Base-by-base conservation (phyloP, 2,329 filamentous ascomycete species). In the Cyclaneusma minus region DNA sequence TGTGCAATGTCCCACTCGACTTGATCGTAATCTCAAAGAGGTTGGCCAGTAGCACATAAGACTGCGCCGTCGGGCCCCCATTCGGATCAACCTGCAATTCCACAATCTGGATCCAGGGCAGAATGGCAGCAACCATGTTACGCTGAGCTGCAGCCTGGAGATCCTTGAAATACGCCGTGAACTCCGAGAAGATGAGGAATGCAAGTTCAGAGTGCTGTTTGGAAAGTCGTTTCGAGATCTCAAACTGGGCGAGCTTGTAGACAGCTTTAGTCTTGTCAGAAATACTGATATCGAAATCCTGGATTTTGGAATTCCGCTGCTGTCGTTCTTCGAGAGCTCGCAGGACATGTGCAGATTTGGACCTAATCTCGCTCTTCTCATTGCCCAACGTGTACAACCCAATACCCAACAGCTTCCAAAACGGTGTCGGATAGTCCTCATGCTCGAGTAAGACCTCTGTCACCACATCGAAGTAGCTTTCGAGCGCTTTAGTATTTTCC, bases 221-320 rank as follows among this genome's bases (percentile, higher is more conserved):
- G 2, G 85, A 80, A 20, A 98, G 64, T 12, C 85, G 68, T 42
- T 87, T 84, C 0, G 89, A 95, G 13, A 92, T 91, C 46, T 95
- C 87, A 38, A 94, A 95, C 45, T 98, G 89, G 0, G 91, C 89
- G 22, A 91, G 62, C 54, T 98, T 98, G 54, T 95, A 98, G 3
- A 98, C 87, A 0, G 87, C 85, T 38, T 92, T 92, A 0, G 91
- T 98, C 54, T 94, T 95, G 54, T 98, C 91, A 0, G 87, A 91
- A 31, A 98, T 89, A 48, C 85, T 94, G 42, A 98, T 95, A 43
- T 98, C 89, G 32, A 94, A 91, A 48, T 98, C 89, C 46, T 93
- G 83, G 5, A 98, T 72, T 45, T 91, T 91, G 2, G 87, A 93
- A 36, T 72, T 89, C 37, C 80, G 78, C 36, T 76, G 69, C 37